These are phyloP conservation scores for Debaryomyces nepalensis DNA, from an alignment of 1,139 yeast genomes.

Conservation along the genomic window DNA sequence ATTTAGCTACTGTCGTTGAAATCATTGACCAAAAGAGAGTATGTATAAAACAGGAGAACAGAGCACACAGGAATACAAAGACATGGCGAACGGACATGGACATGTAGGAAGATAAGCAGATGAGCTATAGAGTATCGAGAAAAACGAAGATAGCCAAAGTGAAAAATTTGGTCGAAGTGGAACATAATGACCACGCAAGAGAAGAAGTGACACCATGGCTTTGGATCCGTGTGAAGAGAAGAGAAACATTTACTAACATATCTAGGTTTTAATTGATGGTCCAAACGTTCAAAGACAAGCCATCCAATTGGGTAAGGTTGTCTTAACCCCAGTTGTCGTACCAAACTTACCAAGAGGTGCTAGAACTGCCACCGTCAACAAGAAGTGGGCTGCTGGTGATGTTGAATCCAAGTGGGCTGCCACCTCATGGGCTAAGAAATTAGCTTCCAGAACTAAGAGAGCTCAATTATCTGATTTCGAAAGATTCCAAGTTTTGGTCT, in stretches of 20 bases:
- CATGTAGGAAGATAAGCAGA: not conserved
- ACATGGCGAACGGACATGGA: constrained; percentile 1
- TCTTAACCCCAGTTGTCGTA: constrained; percentile 90
- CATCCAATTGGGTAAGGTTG: constrained; percentile 81
- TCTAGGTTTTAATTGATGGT: constrained; percentile 90
- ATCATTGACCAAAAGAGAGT: constrained; percentile 99
- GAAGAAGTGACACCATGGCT: not conserved
- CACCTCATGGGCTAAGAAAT: constrained; percentile 97
- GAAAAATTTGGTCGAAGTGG: constrained; percentile 6
- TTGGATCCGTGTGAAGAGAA: not conserved
- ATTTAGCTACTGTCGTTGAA: constrained; percentile 93
- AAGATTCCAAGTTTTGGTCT: constrained; percentile 98
- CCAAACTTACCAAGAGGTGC: constrained; percentile 92
- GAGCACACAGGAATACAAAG: constrained; percentile 4
- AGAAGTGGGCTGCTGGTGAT: constrained; percentile 94
- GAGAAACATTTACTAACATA: constrained; percentile 29
- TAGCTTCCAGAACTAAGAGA: constrained; percentile 93
- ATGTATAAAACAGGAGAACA: constrained; percentile 43
- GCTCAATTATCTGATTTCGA: constrained; percentile 93
- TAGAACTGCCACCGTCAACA: constrained; percentile 79
- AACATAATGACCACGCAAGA: not conserved
- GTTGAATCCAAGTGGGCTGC: constrained; percentile 90
- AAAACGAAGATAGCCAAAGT: constrained; percentile 4
- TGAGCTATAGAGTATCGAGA: not conserved
- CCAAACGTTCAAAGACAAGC: constrained; percentile 96